Base-by-base conservation (phyloP, 805 yeast genomes). In the Schizosaccharomyces cryophilus region DNA sequence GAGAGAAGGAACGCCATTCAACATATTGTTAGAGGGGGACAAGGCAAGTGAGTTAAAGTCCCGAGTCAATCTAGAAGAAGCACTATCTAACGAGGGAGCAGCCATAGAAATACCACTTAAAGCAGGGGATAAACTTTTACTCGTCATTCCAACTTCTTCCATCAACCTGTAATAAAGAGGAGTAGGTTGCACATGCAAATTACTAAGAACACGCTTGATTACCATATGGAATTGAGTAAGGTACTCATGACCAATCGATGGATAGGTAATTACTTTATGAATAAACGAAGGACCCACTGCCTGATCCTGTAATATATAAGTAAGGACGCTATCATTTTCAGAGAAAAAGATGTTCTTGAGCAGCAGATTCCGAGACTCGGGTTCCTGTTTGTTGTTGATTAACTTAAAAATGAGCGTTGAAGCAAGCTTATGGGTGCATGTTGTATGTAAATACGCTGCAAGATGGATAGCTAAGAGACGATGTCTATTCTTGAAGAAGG, bases 341-440 rank as follows among this genome's bases (percentile, higher is more conserved):
- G 63, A 71, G 1, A 87, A 86, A 69, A 87, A 85, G 11, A 90
- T 75, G 15, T 79, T 77, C 58, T 77, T 78, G 70, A 89, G 74
- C 21, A 89, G 78, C 55, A 76, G 65, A 63, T 78, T 78, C 63
- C 84, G 80, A 19, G 86, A 81, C n/a, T 69, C 71, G 42, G 77
- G 73, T 66, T 85, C 90, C 30, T 78, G 75, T 64, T 94, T 76
- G 65, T 80, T 78, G 71, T 82, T 85, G 66, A 87, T 73, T 11
- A 90, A 77, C 72, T 89, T 90, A 65, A 88, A 74, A 7, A 93
- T 76, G 0, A 95, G 86, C 67, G 87, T 75, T 59, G 87, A 81
- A 5, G 95, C 96, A 64, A 89, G 73, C 71, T 88, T 90, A 66
- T 87, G 94, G 54, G 83, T 79, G 66, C 90, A 81, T 63, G 87